Evolutionary conservation across 495 filamentous ascomycete species (phyloP).

Genomic region (Saxophila tyrrhenica): DNA sequence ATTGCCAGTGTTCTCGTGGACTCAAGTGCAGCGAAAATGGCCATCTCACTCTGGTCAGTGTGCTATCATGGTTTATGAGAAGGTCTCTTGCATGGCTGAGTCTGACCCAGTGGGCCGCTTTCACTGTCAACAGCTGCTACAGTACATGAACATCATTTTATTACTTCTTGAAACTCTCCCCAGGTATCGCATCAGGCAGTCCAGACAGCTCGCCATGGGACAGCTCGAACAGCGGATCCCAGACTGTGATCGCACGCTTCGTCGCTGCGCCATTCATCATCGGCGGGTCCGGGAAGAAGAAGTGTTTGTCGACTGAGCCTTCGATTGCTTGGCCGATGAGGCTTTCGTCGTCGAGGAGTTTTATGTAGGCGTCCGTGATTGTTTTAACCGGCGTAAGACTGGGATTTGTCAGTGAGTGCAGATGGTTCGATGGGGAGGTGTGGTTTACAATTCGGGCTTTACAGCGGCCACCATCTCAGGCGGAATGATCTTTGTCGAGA

Average conservation of each 20-base stretch:
- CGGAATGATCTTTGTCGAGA: conserved; percentile 30
- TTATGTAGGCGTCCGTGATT: conserved; percentile 28
- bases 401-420: background rate
- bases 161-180: conserved; percentile 1
- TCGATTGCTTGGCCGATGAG: conserved; percentile 28
- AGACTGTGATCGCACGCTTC: conserved; percentile 27
- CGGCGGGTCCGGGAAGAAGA: conserved; percentile 24
- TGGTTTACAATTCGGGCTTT: conserved; percentile 20
- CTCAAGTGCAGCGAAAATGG: no score
- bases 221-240: conserved; percentile 34
- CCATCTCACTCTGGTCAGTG: no score
- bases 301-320: conserved; percentile 26
- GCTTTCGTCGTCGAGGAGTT: conserved; percentile 26
- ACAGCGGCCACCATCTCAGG: conserved; percentile 30
- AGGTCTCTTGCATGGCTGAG: no score
- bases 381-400: conserved; percentile 29
- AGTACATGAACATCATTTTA: no score
- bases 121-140: no score
- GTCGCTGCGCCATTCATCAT: conserved; percentile 24
- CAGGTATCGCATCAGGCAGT: conserved; percentile 28
- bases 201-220: conserved; percentile 32
- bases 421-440: background rate
- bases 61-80: no score
- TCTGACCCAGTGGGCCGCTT: no score
- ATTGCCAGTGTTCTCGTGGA: no score